Conservation (phyloP, 345 rosid species). For the Pugionium dolabratum region DNA sequence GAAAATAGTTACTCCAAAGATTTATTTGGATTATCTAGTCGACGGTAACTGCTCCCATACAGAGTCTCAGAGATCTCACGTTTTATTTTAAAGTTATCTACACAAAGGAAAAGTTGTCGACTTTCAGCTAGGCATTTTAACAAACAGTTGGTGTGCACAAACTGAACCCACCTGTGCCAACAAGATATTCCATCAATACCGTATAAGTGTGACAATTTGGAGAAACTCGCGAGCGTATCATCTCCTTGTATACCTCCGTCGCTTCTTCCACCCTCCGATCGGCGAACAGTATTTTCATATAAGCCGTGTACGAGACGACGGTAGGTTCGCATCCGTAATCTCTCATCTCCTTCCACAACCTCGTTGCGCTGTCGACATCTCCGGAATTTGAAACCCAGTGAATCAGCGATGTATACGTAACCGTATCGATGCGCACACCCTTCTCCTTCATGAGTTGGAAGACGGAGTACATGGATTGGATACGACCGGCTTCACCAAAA, state of each 20-base stretch:
- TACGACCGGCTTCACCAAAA: conserved; percentile 86
- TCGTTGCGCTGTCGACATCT: conserved; percentile 63
- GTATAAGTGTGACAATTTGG: conserved; percentile 87
- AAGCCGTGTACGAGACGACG: conserved; percentile 79
- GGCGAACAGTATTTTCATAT: conserved; percentile 75
- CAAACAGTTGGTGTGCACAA: conserved; percentile 44
- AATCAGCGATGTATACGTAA: conserved; percentile 75
- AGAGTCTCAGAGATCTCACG: background rate
- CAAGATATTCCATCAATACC: conserved; percentile 72
- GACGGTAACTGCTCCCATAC: background rate
- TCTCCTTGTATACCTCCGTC: conserved; percentile 64
- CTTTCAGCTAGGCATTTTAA: conserved; percentile 37
- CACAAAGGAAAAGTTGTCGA: background rate
- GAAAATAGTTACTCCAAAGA: background rate
- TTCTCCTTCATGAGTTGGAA: conserved; percentile 64
- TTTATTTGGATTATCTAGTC: background rate
- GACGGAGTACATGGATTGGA: conserved; percentile 62
- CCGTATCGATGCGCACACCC: conserved; percentile 62
- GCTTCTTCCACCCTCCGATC: conserved; percentile 63
- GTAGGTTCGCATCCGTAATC: conserved; percentile 53
- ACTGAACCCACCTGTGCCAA: conserved; percentile 52
- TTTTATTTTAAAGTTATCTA: background rate
- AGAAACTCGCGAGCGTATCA: conserved; percentile 56
- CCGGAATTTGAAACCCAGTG: conserved; percentile 76
- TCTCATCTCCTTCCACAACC: conserved; percentile 75